Evolutionary conservation across 768 basidiomycete genomes (phyloP), one percentile per base, ranked within the genome.

Genomic region (Mycena galericulata): DNA sequence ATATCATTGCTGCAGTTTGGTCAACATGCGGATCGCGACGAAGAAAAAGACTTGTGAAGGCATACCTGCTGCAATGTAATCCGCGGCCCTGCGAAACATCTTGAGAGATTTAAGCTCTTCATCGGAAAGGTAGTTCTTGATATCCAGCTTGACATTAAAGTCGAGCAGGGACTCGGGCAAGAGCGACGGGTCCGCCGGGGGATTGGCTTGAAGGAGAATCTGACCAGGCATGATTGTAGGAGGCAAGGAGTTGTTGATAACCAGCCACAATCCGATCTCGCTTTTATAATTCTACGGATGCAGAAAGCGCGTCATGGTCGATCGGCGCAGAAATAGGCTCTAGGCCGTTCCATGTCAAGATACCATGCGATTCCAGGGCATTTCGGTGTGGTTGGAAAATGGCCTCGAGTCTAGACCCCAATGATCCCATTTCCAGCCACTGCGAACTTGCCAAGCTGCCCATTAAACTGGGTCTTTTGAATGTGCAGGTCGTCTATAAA

Each of bases 61-160:
- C 81, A n/a, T 66, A 89, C 90, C 89, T 36, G 90, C 89, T 58
- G 91, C 84, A 55, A 93, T 89, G 72, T 92, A 93, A 77, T 91
- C 84, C 17, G 90, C 90, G 50, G 90, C 88, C 20, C 87, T 82
- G 38, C 86, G 82, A 75, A 91, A 92, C 68, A 81, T 77, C 68
- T 83, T 78, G 57, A 92, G 74, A 15, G 85, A 81, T 26, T 80
- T 76, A 60, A 89, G 85, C 65, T 92, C 89, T 40, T 86, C 79
- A 1, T 75, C 32, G 15, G 86, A 75, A 34, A 93, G 84, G 57
- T 81, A 83, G 58, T 84, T 73, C 55, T 83, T 80, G 22, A 80
- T 80, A 65, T 87, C 75, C 70, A 90, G 82, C 43, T 85, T 74
- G 50, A 89, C 85, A 4, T 83, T 78, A 54, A 81, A 82, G 24